Evolutionary conservation across 2,329 filamentous ascomycete species (phyloP), one percentile per base, ranked within the genome.

Genomic region (Cordyceps cicadae): DNA sequence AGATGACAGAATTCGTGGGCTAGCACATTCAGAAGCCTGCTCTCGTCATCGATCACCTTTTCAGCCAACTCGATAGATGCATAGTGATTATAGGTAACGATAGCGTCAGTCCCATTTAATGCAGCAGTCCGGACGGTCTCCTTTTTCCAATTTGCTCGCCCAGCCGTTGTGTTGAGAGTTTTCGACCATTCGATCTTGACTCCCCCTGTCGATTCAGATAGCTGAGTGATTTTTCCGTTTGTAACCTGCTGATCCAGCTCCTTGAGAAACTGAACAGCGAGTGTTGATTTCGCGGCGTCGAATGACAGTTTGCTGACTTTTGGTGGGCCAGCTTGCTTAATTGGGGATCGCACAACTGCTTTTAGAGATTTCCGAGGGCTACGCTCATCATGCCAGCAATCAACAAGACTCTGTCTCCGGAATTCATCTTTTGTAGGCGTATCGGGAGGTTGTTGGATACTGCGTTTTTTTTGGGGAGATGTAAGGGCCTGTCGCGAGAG

Each of bases 1-100:
- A 97, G 77, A 70, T 99, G 94, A 72, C 94, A 97, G 76, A 94
- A 97, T 68, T 99, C 94, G 71, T 99, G 94, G 0, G 93, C 91
- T n/a, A 97, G 76, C 0, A 94, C 92, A 72, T 97, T 97, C 64
- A 94, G 81, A 1, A 97, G 81, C 3, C 90, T 85, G 62, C 88
- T 74, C 66, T 89, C 84, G 68, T 87, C 82, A 70, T 91, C 86
- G 63, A 97, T 92, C 52, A 97, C 87, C 71, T 95, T 96, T 59
- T 90, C 86, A 0, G 92, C 90, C 2, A 97, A 83, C 70, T 97
- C 92, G 68, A 97, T 96, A 17, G 80, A 85, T 11, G 90, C 91
- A 71, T 93, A 85, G 66, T 83, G 80, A 19, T 75, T 74, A 66
- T 79, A 70, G 14, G 67, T 70, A 39, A 69, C 64, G 11, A 65